phyloP scores from a whole-genome alignment of 257 asterid species.

The Mitragyna speciosa region DNA sequence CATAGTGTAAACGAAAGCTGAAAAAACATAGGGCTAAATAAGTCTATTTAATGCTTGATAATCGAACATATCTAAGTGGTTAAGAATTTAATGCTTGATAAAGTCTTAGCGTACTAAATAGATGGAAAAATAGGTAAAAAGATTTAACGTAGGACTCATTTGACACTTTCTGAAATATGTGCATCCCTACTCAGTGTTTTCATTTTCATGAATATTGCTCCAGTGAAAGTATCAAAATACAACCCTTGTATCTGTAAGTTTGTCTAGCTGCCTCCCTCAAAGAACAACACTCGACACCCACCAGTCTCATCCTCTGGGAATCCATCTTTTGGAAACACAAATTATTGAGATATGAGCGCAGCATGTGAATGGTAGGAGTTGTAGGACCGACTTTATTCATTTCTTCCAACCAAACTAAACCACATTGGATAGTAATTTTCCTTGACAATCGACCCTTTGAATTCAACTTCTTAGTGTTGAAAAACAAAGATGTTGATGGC shows the following conservation, averaged over 20 bases:
- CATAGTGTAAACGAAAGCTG: too few relatives aligned
- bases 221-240: background rate
- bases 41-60: too few relatives aligned
- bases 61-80: too few relatives aligned
- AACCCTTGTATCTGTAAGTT: background rate
- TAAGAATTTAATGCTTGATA: too few relatives aligned
- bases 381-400: background rate
- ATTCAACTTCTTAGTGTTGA: background rate
- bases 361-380: slow-evolving; percentile 1
- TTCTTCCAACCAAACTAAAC: background rate
- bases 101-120: too few relatives aligned
- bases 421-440: background rate
- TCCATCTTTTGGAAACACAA: background rate
- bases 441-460: background rate
- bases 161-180: background rate
- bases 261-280: background rate
- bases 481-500: background rate
- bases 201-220: background rate
- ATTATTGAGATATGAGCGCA: background rate
- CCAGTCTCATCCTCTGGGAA: background rate
- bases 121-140: too few relatives aligned
- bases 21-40: too few relatives aligned
- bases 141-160: background rate
- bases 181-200: too few relatives aligned
- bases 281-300: background rate